A percentile compares a stretch with the other conserved stretches of the same genome.
phyloP scores from a whole-genome alignment of 495 filamentous ascomycete genomes.

The Penicillium roqueforti region DNA sequence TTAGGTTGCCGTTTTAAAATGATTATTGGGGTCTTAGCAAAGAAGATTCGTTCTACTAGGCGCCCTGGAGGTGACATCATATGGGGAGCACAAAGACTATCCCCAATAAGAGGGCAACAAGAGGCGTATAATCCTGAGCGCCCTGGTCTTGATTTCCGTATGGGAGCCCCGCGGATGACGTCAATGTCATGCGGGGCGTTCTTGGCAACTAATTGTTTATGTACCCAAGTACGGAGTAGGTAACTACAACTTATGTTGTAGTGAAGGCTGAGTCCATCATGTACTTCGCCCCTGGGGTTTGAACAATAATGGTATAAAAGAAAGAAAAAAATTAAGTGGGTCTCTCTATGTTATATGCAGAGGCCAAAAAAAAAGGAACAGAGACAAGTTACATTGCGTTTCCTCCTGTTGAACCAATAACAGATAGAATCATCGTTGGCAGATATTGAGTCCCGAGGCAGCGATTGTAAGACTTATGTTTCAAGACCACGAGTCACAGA shows the following conservation, averaged over 20 bases:
- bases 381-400: not conserved
- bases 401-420: not conserved
- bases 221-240: too few relatives aligned
- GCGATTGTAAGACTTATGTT: not conserved
- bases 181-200: constrained; percentile 2
- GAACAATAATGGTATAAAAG: not conserved
- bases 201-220: not conserved
- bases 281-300: not conserved
- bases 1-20: not conserved
- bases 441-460: too few relatives aligned
- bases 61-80: not conserved
- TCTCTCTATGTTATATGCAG: too few relatives aligned
- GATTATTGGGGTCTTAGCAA: not conserved
- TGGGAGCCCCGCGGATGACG: constrained; percentile 1
- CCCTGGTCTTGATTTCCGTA: not conserved
- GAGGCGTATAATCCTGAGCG: not conserved
- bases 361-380: too few relatives aligned
- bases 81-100: not conserved
- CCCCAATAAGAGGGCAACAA: not conserved
- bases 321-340: too few relatives aligned
- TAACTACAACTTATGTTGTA: not conserved
- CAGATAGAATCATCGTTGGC: too few relatives aligned
- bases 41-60: not conserved
- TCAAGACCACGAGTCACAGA: not conserved
- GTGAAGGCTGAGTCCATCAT: not conserved